Percentiles rank a stretch among this genome's conserved stretches.
Conservation (phyloP, 2,329 filamentous ascomycete genomes). For the Ophiocordyceps camponoti-saundersi region DNA sequence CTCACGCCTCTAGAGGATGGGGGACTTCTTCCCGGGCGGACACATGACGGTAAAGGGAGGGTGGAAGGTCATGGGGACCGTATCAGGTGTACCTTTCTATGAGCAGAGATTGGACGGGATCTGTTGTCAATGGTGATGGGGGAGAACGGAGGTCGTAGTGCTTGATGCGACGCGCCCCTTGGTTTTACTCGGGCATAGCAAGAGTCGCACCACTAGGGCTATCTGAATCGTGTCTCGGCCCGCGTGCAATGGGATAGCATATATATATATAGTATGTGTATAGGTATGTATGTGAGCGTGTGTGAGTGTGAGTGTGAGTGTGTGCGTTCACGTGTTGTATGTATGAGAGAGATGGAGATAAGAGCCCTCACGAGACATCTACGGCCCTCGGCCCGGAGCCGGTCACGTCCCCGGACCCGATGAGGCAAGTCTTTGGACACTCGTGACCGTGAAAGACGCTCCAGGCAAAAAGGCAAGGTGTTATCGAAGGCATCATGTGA, state of each 20-base stretch:
- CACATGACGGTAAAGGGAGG: background rate
- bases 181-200: background rate
- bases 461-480: background rate
- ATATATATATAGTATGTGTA: background rate
- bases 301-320: too few species aligned
- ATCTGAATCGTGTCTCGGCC: background rate
- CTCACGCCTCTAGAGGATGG: slow-evolving; percentile 38
- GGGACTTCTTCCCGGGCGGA: background rate
- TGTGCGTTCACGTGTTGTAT: too few species aligned
- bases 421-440: background rate
- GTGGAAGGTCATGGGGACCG: background rate
- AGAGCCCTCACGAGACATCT: too few species aligned
- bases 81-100: background rate
- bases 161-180: background rate
- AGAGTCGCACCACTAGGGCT: background rate
- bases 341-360: too few species aligned
- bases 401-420: background rate
- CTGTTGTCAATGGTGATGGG: background rate
- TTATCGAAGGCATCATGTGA: background rate
- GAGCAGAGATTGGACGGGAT: background rate
- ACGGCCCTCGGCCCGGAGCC: background rate
- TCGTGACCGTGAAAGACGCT: background rate
- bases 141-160: background rate
- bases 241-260: background rate
- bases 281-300: too few species aligned